Evolutionary conservation across 73 alveolate genomes (phyloP).

Genomic region (Symbiodinium natans): DNA sequence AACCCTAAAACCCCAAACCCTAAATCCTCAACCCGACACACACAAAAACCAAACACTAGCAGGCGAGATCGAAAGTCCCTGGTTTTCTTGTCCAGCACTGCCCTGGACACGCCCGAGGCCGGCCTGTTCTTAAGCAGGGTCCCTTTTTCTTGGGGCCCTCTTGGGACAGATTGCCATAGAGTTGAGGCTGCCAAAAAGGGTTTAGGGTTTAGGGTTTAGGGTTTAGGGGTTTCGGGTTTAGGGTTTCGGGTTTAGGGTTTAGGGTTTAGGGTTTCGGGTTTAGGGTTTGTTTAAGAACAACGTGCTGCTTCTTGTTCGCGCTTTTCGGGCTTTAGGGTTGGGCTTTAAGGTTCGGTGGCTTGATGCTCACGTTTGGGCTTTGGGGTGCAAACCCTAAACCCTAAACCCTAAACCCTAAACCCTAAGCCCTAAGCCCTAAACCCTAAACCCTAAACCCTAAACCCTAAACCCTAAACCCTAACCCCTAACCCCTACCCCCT

Average conservation of each 20-base stretch:
- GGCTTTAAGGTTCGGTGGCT: not conserved
- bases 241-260: not conserved
- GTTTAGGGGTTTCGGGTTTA: not conserved
- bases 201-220: not conserved
- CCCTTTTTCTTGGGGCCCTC: too few relatives aligned
- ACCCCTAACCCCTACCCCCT: too few relatives aligned
- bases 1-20: not conserved
- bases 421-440: too few relatives aligned
- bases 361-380: too few relatives aligned
- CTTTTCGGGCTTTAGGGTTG: not conserved
- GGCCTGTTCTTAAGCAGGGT: too few relatives aligned
- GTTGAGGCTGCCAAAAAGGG: too few relatives aligned
- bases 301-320: too few relatives aligned
- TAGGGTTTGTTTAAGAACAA: too few relatives aligned
- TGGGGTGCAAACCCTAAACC: too few relatives aligned
- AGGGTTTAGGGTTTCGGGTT: not conserved
- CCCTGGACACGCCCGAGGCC: not conserved
- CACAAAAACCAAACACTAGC: not conserved
- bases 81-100: not conserved
- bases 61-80: not conserved
- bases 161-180: too few relatives aligned
- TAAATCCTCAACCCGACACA: not conserved
- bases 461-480: too few relatives aligned
- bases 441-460: not conserved
- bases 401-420: too few relatives aligned